Base-by-base conservation (phyloP, 2,329 filamentous ascomycete species). In the Colletotrichum theobromicola region DNA sequence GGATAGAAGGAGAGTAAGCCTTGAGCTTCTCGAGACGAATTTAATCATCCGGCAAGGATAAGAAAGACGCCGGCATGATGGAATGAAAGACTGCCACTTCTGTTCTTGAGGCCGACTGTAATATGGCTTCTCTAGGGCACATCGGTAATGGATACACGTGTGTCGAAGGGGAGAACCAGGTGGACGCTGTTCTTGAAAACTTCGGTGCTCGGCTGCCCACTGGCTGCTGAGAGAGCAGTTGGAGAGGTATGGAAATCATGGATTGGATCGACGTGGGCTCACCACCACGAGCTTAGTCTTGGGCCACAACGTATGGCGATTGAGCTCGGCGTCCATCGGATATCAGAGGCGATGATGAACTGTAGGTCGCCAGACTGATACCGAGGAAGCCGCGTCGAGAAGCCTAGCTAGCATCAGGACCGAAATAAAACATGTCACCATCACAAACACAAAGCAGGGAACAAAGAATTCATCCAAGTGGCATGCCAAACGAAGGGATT, bases 401-500 rank as follows among this genome's bases (percentile, higher is more conserved):
- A n/a, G 58, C 21, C n/a, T 61, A n/a, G 28, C n/a, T 61, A n/a
- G 28, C 24, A n/a, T 4, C 13, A 16, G 32, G 15, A 50, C 16
- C 26, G 21, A 10, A 46, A 50, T 37, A 24, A 37, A 24, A 46
- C 10, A 60, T 32, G 18, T n/a, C 28, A 24, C 15, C 35, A 32
- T 30, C 21, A 18, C 53, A 61, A 26, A 13, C 55, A 61, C 42
- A 24, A 24, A n/a, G 3, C 7, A 30, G 10, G 13, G n/a, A 21
- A 42, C 7, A 10, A 60, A 3, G 16, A 9, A 10, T 9, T 9
- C 10, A 21, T 34, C 8, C 7, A 21, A 13, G 21, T 60, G 34
- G 24, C 26, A 53, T 16, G 57, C 42, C 68, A 72, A 75, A 72
- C 57, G 57, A 72, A 72, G 26, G 72, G 37, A 63, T 58, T 32